Evolutionary conservation across 2,329 filamentous ascomycete species (phyloP), one percentile per base, ranked within the genome.

Genomic region (Colletotrichum lupini): DNA sequence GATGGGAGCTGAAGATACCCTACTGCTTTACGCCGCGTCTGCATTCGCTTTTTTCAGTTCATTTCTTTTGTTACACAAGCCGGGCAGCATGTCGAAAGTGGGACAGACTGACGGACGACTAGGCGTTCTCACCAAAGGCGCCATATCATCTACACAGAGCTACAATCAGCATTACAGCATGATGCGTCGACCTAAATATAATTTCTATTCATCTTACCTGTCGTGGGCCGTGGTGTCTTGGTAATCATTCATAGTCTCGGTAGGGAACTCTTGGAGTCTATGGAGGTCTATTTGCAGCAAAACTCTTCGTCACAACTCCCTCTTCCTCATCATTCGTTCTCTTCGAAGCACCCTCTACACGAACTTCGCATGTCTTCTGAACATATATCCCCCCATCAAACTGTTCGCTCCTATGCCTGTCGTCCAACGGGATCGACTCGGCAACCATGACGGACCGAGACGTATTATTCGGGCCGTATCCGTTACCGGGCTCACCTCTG

Each of bases 361-460:
- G 67, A n/a, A 65, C 62, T 14, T 72, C 67, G 32, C 65, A 75
- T 26, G 69, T 75, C 32, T 71, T 75, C 6, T 70, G 68, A 3
- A 76, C 75, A 32, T 76, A 76, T 1, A 77, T 76, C 1, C 70
- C 59, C 1, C 75, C 76, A 35, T 75, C 60, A 7, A 64, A 11
- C 19, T 75, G 72, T 14, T 55, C 53, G n/a, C 74, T 76, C 14
- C 49, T 46, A 35, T 76, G 75, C 30, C 69, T 57, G n/a, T 75
- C 62, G 22, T 75, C 74, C 59, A 77, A 55, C 3, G 75, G 76
- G 12, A 75, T 75, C 2, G 74, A 73, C 60, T 75, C 68, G 5
- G 73, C 55, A 7, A 72, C 68, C 52, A 72, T 67, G 24, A 73
- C 71, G 1, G 68, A 67, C 19, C 68, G 42, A 9, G 68, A 58